phyloP scores from a whole-genome alignment of 169 alveolate species.

The Plasmodium inui region DNA sequence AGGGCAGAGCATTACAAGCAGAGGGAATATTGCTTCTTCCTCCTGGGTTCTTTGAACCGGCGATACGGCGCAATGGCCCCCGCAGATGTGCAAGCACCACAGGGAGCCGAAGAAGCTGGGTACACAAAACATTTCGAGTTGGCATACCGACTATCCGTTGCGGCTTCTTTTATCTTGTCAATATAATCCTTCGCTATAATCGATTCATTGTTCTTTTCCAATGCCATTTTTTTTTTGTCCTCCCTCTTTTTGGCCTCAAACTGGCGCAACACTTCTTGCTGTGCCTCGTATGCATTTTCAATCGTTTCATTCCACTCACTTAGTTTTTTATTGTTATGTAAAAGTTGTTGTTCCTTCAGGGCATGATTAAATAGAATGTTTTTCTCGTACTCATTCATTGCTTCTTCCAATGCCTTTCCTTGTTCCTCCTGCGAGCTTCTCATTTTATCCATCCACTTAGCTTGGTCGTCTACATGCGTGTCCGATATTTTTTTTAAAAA shows the following conservation, averaged over 20 bases:
- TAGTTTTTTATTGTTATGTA: conserved; percentile 44
- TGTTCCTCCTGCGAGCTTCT: conserved; percentile 60
- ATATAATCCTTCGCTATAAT: conserved; percentile 76
- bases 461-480: conserved; percentile 66
- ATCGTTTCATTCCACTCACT: conserved; percentile 53
- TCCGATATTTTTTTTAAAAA: conserved; percentile 88
- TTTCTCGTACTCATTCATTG: conserved; percentile 62
- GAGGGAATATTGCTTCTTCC: conserved; percentile 55
- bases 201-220: conserved; percentile 70
- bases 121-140: conserved; percentile 88
- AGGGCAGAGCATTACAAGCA: conserved; percentile 10
- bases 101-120: conserved; percentile 87
- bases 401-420: conserved; percentile 74
- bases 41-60: conserved; percentile 69
- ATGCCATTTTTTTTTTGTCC: conserved; percentile 8
- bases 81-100: conserved; percentile 90
- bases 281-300: conserved; percentile 66
- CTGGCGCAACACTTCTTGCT: conserved; percentile 73
- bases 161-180: conserved; percentile 76
- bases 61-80: conserved; percentile 90
- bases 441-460: conserved; percentile 65
- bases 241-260: conserved; percentile 35
- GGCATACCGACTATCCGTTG: conserved; percentile 77
- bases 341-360: conserved; percentile 53
- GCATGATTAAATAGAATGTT: conserved; percentile 54